Evolutionary conservation across 2,329 filamentous ascomycete genomes (phyloP).

Genomic region (Rhynchosporium agropyri): DNA sequence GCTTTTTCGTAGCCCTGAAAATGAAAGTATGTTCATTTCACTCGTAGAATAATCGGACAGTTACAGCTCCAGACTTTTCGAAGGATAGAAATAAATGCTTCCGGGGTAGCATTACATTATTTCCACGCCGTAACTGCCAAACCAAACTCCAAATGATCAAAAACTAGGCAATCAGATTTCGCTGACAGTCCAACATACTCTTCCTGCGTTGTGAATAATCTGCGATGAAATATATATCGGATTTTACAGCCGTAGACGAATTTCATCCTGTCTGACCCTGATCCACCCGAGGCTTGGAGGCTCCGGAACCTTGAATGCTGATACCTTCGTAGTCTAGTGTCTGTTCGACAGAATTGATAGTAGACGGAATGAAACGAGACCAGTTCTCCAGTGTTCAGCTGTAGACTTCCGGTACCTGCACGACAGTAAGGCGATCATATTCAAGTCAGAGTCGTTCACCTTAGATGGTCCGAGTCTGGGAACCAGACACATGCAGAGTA

Average conservation of each 20-base stretch:
- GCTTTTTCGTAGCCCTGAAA: too few relatives aligned
- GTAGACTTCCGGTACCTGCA: conserved; percentile 1
- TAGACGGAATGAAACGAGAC: not conserved
- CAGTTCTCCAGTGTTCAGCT: conserved; percentile 5
- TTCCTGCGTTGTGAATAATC: conserved; percentile 8
- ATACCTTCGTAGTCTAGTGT: not conserved
- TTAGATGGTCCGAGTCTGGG: too few relatives aligned
- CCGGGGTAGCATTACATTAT: too few relatives aligned
- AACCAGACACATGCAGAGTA: not conserved
- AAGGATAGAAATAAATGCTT: too few relatives aligned
- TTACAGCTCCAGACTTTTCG: too few relatives aligned
- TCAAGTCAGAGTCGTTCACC: not conserved
- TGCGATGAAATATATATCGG: conserved; percentile 11
- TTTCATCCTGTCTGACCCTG: not conserved
- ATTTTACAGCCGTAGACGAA: conserved; percentile 5
- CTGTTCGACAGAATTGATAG: not conserved
- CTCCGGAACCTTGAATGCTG: conserved; percentile 2
- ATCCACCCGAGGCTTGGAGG: not conserved
- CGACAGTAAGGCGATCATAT: not conserved
- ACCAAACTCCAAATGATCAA: too few relatives aligned
- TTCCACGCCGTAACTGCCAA: too few relatives aligned
- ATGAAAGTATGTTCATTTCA: too few relatives aligned
- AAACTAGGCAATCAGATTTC: too few relatives aligned
- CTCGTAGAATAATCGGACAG: too few relatives aligned
- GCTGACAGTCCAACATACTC: conserved; percentile 16